Conservation (phyloP, 2,329 filamentous ascomycete species). For the Aspergillus fischeri region DNA sequence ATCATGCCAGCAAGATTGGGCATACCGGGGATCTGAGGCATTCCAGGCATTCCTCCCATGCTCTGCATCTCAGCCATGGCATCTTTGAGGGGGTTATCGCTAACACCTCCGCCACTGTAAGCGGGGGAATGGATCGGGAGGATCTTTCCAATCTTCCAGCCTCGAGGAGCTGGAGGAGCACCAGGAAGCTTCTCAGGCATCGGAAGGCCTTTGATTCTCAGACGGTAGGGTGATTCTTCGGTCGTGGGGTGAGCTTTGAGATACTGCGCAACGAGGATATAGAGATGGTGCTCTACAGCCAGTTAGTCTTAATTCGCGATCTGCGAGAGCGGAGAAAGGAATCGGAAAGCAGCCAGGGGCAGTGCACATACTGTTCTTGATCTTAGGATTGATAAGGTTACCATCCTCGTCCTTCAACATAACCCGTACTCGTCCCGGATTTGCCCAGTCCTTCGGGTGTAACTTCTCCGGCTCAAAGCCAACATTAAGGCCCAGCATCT, state of each 20-base stretch:
- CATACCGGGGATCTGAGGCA: slow-evolving; percentile 41
- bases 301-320: background rate
- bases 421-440: slow-evolving; percentile 85
- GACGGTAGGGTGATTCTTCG: slow-evolving; percentile 63
- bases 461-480: slow-evolving; percentile 87
- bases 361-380: slow-evolving; percentile 60
- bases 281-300: slow-evolving; percentile 71
- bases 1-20: slow-evolving; percentile 56
- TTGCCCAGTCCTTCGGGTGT: slow-evolving; percentile 96
- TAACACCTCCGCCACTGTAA: slow-evolving; percentile 87
- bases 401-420: slow-evolving; percentile 58
- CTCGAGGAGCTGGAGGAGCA: slow-evolving; percentile 70
- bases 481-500: slow-evolving; percentile 55
- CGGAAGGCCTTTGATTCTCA: slow-evolving; percentile 70
- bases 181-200: slow-evolving; percentile 65
- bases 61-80: slow-evolving; percentile 91
- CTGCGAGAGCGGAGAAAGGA: background rate
- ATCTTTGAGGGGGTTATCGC: slow-evolving; percentile 90
- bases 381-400: slow-evolving; percentile 44
- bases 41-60: slow-evolving; percentile 40
- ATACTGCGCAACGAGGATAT: slow-evolving; percentile 72
- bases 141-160: slow-evolving; percentile 84
- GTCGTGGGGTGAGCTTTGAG: slow-evolving; percentile 74
- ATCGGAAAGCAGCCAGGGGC: background rate
- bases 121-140: slow-evolving; percentile 85